Conservation (phyloP, 148 eudicot genomes). For the Polygonum maritimum region DNA sequence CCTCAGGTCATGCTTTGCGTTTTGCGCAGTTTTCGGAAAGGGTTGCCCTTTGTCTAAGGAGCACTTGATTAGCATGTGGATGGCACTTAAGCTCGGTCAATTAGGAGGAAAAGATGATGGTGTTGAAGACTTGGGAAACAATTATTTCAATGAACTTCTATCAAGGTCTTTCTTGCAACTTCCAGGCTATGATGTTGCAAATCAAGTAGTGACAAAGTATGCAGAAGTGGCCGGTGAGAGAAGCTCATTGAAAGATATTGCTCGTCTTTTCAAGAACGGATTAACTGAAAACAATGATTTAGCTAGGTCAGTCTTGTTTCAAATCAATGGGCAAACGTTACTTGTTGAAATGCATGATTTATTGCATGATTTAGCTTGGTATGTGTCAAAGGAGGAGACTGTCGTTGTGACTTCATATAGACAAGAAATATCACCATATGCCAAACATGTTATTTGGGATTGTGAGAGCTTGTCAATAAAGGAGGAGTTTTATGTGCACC, state of each 20-base stretch:
- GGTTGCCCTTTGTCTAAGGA: not conserved
- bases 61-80: constrained; percentile 14
- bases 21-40: constrained; percentile 15
- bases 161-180: constrained; percentile 19
- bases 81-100: constrained; percentile 13
- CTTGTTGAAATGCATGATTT: not conserved
- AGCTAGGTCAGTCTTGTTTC: not conserved
- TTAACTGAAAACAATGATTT: not conserved
- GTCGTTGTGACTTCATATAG: not conserved
- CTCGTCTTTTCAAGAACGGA: not conserved
- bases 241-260: not conserved
- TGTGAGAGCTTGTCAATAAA: not conserved
- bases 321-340: not conserved
- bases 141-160: not conserved
- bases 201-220: not conserved
- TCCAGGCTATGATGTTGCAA: not conserved
- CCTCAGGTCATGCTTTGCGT: constrained; percentile 16
- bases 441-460: not conserved
- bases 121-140: constrained; percentile 11
- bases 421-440: not conserved
- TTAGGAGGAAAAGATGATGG: constrained; percentile 3
- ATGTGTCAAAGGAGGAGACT: not conserved
- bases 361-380: not conserved
- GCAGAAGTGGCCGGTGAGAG: not conserved
- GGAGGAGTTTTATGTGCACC: not conserved